Conservation (phyloP, 2,329 filamentous ascomycete genomes). For the Neodidymelliopsis sp. region DNA sequence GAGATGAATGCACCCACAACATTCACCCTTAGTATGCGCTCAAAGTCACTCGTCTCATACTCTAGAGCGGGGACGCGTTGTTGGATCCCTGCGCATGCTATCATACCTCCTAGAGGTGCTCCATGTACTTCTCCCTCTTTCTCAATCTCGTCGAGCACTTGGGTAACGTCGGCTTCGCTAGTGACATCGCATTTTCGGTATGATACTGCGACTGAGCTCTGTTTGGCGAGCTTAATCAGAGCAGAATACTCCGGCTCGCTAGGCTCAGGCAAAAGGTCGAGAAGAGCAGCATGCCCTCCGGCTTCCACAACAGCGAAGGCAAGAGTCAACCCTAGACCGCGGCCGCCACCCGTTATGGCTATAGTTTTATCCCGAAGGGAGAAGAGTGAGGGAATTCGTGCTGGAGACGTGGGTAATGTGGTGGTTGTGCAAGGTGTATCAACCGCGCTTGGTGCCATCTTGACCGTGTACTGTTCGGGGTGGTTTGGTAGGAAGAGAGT, state of each 20-base stretch:
- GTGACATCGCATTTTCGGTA: slow-evolving; percentile 60
- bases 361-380: slow-evolving; percentile 45
- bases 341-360: slow-evolving; percentile 60
- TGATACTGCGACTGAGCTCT: slow-evolving; percentile 45
- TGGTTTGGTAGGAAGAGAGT: too few species aligned
- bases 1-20: slow-evolving; percentile 49
- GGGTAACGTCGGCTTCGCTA: slow-evolving; percentile 51
- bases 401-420: too few species aligned
- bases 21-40: slow-evolving; percentile 48
- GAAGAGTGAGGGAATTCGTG: background rate
- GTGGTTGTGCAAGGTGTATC: too few species aligned
- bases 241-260: slow-evolving; percentile 52
- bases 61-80: slow-evolving; percentile 57
- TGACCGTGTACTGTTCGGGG: too few species aligned
- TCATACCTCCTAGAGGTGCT: slow-evolving; percentile 49
- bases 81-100: slow-evolving; percentile 61
- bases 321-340: slow-evolving; percentile 60
- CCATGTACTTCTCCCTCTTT: slow-evolving; percentile 41
- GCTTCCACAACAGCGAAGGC: slow-evolving; percentile 59
- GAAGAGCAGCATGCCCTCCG: slow-evolving; percentile 58
- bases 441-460: background rate
- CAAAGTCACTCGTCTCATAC: slow-evolving; percentile 51
- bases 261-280: slow-evolving; percentile 55
- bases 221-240: slow-evolving; percentile 53
- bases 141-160: slow-evolving; percentile 49